These are phyloP conservation scores for Passalora sequoiae DNA, from an alignment of 2,329 filamentous ascomycete species.

Conservation along the genomic window DNA sequence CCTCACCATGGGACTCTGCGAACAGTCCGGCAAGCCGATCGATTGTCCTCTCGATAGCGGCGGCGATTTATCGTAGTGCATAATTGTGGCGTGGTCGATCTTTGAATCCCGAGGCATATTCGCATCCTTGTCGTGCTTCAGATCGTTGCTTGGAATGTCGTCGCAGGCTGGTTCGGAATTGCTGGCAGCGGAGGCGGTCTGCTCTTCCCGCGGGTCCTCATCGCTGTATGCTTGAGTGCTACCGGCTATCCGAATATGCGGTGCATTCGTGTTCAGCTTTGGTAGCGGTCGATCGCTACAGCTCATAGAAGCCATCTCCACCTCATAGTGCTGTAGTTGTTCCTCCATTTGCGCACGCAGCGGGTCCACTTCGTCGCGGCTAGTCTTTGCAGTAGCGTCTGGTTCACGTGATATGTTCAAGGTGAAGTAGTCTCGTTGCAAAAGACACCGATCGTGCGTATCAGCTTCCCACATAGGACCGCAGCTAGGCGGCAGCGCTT, in stretches of 20 bases:
- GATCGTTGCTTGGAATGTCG: neutral
- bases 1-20: neutral
- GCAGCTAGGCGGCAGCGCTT: neutral
- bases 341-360: no score
- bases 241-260: neutral
- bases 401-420: no score
- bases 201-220: neutral
- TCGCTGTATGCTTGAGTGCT: neutral
- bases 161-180: neutral
- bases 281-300: neutral
- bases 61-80: neutral
- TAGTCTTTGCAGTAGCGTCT: no score
- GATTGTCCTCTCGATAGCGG: slow-evolving; percentile 1
- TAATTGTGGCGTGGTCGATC: neutral
- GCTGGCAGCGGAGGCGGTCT: neutral
- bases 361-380: no score
- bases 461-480: slow-evolving; percentile 2
- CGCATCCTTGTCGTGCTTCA: neutral
- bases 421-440: neutral
- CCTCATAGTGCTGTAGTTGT: neutral
- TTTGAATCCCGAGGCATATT: neutral
- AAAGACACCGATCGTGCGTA: no score
- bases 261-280: neutral
- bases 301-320: neutral
- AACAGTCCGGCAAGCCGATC: slow-evolving; percentile 4